Conservation (phyloP, 225 moss, liverwort and hornwort species). For the Sphagnum tenellum region DNA sequence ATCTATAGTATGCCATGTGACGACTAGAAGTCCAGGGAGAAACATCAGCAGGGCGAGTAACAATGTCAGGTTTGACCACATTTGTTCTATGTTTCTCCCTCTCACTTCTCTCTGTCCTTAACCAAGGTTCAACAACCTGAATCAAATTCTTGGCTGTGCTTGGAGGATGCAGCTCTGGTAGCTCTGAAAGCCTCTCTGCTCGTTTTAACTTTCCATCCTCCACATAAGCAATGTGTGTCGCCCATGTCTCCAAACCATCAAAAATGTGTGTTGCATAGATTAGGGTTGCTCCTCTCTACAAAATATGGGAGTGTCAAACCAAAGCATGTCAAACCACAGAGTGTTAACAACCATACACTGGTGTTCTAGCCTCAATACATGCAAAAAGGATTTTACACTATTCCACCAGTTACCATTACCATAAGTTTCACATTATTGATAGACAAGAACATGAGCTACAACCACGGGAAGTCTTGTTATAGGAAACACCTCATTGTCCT, state of each 20-base stretch:
- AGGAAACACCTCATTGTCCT: too few relatives aligned
- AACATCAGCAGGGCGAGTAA: slow-evolving; percentile 55
- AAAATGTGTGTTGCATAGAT: slow-evolving; percentile 97
- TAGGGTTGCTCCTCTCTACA: slow-evolving; percentile 72
- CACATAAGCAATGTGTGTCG: slow-evolving; percentile 87
- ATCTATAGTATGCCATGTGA: slow-evolving; percentile 97
- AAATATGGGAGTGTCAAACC: not conserved
- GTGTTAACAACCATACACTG: too few relatives aligned
- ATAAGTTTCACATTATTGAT: too few relatives aligned
- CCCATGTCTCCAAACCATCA: slow-evolving; percentile 92
- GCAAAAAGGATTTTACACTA: too few relatives aligned
- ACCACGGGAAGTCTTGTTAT: too few relatives aligned
- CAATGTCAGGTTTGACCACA: slow-evolving; percentile 30
- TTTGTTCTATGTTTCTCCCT: slow-evolving; percentile 45
- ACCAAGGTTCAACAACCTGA: slow-evolving; percentile 96
- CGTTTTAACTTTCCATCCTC: slow-evolving; percentile 85
- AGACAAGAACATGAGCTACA: too few relatives aligned
- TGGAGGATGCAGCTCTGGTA: slow-evolving; percentile 56
- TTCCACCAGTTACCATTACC: too few relatives aligned
- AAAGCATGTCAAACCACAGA: too few relatives aligned
- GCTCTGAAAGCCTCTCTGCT: slow-evolving; percentile 54
- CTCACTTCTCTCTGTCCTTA: slow-evolving; percentile 69
- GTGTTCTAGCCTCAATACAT: too few relatives aligned
- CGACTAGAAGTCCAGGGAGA: slow-evolving; percentile 92
- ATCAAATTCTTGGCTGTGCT: slow-evolving; percentile 57